Evolutionary conservation across 495 filamentous ascomycete genomes (phyloP).

Genomic region (Daldinia bambusicola): DNA sequence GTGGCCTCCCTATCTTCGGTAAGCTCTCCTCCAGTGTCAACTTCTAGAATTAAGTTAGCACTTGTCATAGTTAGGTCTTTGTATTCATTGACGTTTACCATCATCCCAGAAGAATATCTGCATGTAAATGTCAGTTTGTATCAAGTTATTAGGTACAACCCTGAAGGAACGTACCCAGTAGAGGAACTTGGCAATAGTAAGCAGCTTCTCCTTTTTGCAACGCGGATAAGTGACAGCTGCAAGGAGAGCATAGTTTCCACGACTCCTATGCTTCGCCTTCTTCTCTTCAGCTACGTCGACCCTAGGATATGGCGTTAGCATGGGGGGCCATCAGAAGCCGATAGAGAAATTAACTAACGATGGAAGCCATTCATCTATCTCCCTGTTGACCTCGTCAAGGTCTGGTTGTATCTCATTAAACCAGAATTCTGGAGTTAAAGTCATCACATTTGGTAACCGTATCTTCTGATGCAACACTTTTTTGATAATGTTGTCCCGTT

Average conservation of each 20-base stretch:
- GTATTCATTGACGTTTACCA: conserved; percentile 19
- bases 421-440: conserved; percentile 45
- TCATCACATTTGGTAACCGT: conserved; percentile 41
- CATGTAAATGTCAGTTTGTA: conserved; percentile 1
- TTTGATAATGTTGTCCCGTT: conserved; percentile 37
- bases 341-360: conserved; percentile 27
- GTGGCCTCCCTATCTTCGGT: conserved; percentile 25
- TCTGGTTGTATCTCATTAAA: conserved; percentile 40
- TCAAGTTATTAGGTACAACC: neutral
- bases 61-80: too few species aligned
- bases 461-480: conserved; percentile 43
- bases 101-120: conserved; percentile 49
- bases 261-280: conserved; percentile 45
- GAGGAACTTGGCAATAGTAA: conserved; percentile 40
- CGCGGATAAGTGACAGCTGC: conserved; percentile 44
- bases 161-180: conserved; percentile 39
- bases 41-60: too few species aligned
- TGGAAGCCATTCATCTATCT: conserved; percentile 45
- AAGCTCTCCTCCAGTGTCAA: too few species aligned
- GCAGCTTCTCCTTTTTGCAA: conserved; percentile 44
- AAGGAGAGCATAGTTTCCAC: conserved; percentile 42
- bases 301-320: conserved; percentile 12
- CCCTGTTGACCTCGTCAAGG: conserved; percentile 40
- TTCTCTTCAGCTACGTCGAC: conserved; percentile 43
- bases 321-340: neutral